These are phyloP conservation scores for Wickerhamiella hasegawae DNA, from an alignment of 805 yeast species.

Conservation along the genomic window DNA sequence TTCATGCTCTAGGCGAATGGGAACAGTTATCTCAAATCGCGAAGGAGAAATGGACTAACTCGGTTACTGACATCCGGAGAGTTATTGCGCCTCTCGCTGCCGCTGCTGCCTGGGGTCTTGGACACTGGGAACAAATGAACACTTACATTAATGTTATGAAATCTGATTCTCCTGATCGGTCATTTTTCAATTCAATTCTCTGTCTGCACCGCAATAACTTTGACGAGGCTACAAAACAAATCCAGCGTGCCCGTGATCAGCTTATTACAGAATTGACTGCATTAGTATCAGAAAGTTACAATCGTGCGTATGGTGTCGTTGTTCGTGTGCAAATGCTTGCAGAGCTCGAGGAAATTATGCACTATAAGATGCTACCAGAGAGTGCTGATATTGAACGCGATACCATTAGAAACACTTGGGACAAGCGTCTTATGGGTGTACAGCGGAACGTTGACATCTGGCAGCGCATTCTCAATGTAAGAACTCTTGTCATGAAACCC, in stretches of 20 bases:
- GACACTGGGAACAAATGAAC: slow-evolving; percentile 94
- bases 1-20: slow-evolving; percentile 99
- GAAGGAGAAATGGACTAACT: slow-evolving; percentile 63
- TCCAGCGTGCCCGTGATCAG: slow-evolving; percentile 71
- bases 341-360: slow-evolving; percentile 86
- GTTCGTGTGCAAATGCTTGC: slow-evolving; percentile 96
- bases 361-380: slow-evolving; percentile 71
- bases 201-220: slow-evolving; percentile 76
- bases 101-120: slow-evolving; percentile 97
- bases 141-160: slow-evolving; percentile 81
- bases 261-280: slow-evolving; percentile 90
- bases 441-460: slow-evolving; percentile 97
- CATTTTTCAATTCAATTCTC: slow-evolving; percentile 84
- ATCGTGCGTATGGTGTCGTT: slow-evolving; percentile 91
- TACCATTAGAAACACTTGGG: slow-evolving; percentile 84
- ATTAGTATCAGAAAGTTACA: slow-evolving; percentile 85
- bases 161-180: slow-evolving; percentile 81
- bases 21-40: slow-evolving; percentile 78
- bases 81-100: slow-evolving; percentile 95
- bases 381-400: slow-evolving; percentile 57
- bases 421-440: slow-evolving; percentile 77
- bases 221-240: slow-evolving; percentile 63
- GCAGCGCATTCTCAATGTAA: slow-evolving; percentile 87
- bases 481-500: slow-evolving; percentile 86
- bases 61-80: slow-evolving; percentile 58